Conservation (phyloP, 345 rosid genomes). For the Turritis glabra region DNA sequence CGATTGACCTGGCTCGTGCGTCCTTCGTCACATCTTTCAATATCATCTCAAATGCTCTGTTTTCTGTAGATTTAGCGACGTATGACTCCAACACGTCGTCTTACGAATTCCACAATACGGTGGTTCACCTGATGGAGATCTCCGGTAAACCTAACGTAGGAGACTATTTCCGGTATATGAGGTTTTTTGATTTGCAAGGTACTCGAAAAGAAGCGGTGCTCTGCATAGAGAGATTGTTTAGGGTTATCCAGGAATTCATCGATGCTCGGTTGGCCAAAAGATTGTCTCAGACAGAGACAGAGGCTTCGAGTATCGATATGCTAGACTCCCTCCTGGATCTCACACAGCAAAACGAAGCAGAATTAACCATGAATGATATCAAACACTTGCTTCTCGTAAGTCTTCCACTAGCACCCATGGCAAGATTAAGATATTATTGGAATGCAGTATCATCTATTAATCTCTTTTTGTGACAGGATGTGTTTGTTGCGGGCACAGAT, state of each 20-base stretch:
- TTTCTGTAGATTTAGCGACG: constrained; percentile 47
- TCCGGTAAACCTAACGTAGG: constrained; percentile 48
- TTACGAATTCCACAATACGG: constrained; percentile 37
- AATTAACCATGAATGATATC: constrained; percentile 24
- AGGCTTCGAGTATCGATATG: constrained; percentile 39
- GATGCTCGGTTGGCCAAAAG: constrained; percentile 24
- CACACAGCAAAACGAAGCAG: constrained; percentile 19
- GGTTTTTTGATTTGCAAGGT: constrained; percentile 51
- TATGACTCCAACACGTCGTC: constrained; percentile 25
- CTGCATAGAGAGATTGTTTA: constrained; percentile 25
- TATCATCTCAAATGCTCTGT: constrained; percentile 46
- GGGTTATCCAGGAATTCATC: constrained; percentile 34
- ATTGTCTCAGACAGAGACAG: constrained; percentile 1
- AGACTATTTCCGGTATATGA: constrained; percentile 45
- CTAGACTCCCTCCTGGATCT: constrained; percentile 43
- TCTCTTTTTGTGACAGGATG: constrained; percentile 28
- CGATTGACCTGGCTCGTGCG: constrained; percentile 47
- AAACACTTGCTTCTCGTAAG: constrained; percentile 45
- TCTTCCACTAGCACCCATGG: not conserved
- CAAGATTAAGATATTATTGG: not conserved
- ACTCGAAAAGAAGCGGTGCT: constrained; percentile 19
- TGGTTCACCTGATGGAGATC: constrained; percentile 38
- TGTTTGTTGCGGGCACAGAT: constrained; percentile 48
- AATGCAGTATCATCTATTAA: not conserved
- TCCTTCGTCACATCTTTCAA: constrained; percentile 45